These are phyloP conservation scores for Erodium trifolium DNA, from an alignment of 441 rosid species.

Conservation along the genomic window DNA sequence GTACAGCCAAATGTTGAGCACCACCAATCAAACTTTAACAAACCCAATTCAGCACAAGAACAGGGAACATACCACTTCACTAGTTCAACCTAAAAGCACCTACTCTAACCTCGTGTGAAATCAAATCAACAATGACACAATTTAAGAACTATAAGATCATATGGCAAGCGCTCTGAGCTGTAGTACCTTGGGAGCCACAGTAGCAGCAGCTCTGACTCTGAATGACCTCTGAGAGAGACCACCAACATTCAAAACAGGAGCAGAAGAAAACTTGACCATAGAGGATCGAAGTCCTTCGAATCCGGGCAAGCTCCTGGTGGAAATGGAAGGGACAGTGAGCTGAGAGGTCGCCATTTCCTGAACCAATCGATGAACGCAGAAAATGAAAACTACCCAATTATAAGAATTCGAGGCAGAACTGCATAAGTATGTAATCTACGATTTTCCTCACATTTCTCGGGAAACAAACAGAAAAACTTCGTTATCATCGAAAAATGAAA, in stretches of 20 bases:
- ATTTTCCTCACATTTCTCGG: conserved; percentile 2
- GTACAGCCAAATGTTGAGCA: background rate
- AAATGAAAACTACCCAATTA: background rate
- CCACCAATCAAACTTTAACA: background rate
- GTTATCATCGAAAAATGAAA: background rate
- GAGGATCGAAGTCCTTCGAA: conserved; percentile 67
- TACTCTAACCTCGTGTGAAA: background rate
- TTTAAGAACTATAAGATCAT: background rate
- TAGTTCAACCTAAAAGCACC: background rate
- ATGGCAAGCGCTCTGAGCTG: background rate
- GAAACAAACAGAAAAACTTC: background rate
- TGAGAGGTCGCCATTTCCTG: conserved; percentile 65
- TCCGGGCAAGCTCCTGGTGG: conserved; percentile 47
- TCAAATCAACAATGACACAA: background rate
- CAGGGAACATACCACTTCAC: background rate
- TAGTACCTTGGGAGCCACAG: conserved; percentile 84
- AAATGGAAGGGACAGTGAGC: conserved; percentile 54
- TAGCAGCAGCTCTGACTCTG: conserved; percentile 64
- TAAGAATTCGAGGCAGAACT: background rate
- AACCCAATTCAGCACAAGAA: conserved; percentile 1
- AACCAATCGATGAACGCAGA: conserved; percentile 2
- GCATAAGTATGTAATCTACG: background rate
- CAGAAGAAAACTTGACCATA: conserved; percentile 37
- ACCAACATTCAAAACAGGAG: conserved; percentile 33
- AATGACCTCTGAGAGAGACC: conserved; percentile 30